Base-by-base conservation (phyloP, 352 stramenopile species). In the Pythium brassicae region DNA sequence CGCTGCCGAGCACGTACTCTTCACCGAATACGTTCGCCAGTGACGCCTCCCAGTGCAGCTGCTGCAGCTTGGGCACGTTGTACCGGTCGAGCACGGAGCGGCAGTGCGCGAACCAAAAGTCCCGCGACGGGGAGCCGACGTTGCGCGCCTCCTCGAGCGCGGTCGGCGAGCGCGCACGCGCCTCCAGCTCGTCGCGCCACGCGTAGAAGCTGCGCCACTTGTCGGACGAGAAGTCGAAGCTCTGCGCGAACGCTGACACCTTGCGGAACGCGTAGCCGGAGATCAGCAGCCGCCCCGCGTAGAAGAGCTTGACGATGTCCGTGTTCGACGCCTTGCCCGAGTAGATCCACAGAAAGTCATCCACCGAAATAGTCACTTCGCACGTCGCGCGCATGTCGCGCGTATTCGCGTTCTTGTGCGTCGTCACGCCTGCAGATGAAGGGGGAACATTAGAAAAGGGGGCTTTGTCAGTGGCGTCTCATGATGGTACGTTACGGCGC, bases 341-440 rank as follows among this genome's bases (percentile, higher is more conserved):
- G 66, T 95, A 95, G 23, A 95, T 75, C 62, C 76, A 89, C 22
- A 95, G 57, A 46, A 95, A 95, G 37, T 95, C 85, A 54, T 93
- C 85, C 66, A 93, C 86, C 7, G 83, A 90, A 48, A 92, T 90
- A 15, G 69, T 83, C 46, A 95, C 83, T 50, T 95, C 82, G 66
- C 81, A 92, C 50, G 73, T 78, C 27, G 81, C 65, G 10, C 66
- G 72, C 26, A 78, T 55, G 35, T 86, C 72, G 5, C 60, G 55
- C 2, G 72, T 51, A 2, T 34, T 64, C 25, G 60, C 75, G 47
- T 92, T 89, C 51, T 88, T 89, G 42, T 61, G 67, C 45, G 77
- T 88, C 27, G 58, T 57, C 35, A 90, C 80, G 19, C 70, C 64
- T 83, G 59, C 19, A 15, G 11, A 29, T 51, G 27, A 45, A 7